phyloP scores from a whole-genome alignment of 164 flowering plant species.

The Taxillus chinensis region DNA sequence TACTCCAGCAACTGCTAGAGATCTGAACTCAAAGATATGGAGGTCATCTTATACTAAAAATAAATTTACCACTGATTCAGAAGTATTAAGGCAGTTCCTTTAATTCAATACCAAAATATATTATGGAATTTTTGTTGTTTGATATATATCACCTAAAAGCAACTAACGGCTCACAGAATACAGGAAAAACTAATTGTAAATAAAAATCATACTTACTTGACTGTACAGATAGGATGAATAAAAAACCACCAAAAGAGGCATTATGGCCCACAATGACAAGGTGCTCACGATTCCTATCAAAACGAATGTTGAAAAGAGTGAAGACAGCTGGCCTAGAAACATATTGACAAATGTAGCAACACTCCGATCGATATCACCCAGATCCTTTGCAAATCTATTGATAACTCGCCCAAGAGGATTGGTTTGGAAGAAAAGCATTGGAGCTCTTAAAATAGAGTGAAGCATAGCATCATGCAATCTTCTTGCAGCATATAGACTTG shows the following conservation, averaged over 20 bases:
- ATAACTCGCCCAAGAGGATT: slow-evolving; percentile 94
- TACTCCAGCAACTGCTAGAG: too few relatives aligned
- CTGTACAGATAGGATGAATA: slow-evolving; percentile 86
- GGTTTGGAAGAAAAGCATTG: slow-evolving; percentile 96
- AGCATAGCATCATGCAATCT: slow-evolving; percentile 93
- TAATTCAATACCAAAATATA: too few relatives aligned
- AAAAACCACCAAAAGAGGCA: slow-evolving; percentile 91
- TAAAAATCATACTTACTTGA: slow-evolving; percentile 49
- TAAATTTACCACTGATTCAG: too few relatives aligned
- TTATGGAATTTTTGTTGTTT: neutral
- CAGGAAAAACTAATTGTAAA: neutral
- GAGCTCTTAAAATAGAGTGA: slow-evolving; percentile 78
- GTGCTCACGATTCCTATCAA: slow-evolving; percentile 95
- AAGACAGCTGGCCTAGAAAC: slow-evolving; percentile 72
- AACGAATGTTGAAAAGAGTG: slow-evolving; percentile 90
- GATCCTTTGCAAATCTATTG: slow-evolving; percentile 96
- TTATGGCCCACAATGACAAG: slow-evolving; percentile 90
- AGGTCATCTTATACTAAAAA: too few relatives aligned
- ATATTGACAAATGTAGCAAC: slow-evolving; percentile 73
- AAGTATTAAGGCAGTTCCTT: too few relatives aligned
- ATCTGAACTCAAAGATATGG: too few relatives aligned
- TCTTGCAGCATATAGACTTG: slow-evolving; percentile 93
- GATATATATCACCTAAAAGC: neutral
- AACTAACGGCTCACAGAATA: neutral
- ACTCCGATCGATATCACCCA: slow-evolving; percentile 85